Percentiles rank a stretch among this genome's conserved stretches.
Evolutionary conservation across 2,329 filamentous ascomycete species (phyloP).

Genomic region (Mycosphaerella arachidis): DNA sequence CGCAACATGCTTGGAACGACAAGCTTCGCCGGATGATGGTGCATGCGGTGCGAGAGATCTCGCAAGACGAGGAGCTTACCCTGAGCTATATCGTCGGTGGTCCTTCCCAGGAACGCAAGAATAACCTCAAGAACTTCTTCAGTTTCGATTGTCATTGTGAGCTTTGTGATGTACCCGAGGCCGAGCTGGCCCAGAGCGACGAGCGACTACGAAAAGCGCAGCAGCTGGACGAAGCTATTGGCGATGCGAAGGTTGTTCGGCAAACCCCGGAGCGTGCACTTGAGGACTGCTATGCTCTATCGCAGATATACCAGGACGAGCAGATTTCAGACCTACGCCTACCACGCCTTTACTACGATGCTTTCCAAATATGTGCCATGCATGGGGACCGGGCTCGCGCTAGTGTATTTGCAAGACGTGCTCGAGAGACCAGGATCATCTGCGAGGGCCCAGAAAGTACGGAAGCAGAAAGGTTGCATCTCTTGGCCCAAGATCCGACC

Average conservation of each 20-base stretch:
- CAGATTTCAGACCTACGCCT: constrained; percentile 19
- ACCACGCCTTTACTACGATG: constrained; percentile 25
- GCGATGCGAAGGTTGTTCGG: constrained; percentile 20
- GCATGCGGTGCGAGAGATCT: constrained; percentile 35
- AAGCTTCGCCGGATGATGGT: constrained; percentile 22
- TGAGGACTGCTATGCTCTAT: constrained; percentile 16
- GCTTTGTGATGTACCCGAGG: constrained; percentile 35
- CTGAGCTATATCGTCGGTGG: constrained; percentile 33
- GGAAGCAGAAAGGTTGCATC: constrained; percentile 15
- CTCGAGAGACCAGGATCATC: constrained; percentile 15
- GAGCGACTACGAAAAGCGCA: constrained; percentile 13
- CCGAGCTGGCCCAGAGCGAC: constrained; percentile 33
- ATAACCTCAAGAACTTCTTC: constrained; percentile 26
- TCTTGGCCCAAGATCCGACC: constrained; percentile 15
- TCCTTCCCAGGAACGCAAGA: constrained; percentile 14
- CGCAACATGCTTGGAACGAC: constrained; percentile 35
- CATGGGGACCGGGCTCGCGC: constrained; percentile 21
- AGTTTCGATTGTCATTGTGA: constrained; percentile 35
- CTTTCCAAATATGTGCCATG: constrained; percentile 26
- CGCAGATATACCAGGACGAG: constrained; percentile 16
- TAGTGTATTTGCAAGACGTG: constrained; percentile 16
- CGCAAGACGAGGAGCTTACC: constrained; percentile 36
- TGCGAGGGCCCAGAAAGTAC: constrained; percentile 23
- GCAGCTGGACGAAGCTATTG: constrained; percentile 23
- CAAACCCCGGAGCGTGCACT: constrained; percentile 18